Conservation (phyloP, 495 filamentous ascomycete genomes). For the Tuber brumale region DNA sequence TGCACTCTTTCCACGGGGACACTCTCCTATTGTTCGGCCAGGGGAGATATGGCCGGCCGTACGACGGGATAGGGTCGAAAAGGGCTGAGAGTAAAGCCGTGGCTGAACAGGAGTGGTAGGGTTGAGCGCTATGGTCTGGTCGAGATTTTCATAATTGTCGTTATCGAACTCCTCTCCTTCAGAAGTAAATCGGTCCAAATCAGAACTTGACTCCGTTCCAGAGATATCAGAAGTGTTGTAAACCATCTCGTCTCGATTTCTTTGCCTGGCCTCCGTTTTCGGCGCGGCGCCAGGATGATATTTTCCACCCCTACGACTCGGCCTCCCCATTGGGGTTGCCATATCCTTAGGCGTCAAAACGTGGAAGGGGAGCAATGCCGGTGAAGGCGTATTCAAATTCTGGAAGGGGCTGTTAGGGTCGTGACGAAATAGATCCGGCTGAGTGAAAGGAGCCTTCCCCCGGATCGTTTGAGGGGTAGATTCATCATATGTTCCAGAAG, state of each 20-base stretch:
- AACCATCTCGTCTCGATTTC: not conserved
- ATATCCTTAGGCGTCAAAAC: constrained; percentile 23
- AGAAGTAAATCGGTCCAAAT: constrained; percentile 19
- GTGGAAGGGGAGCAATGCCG: constrained; percentile 10
- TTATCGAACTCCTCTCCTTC: constrained; percentile 20
- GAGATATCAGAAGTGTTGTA: constrained; percentile 7
- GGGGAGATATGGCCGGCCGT: constrained; percentile 15
- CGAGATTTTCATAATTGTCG: constrained; percentile 24
- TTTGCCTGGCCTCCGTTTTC: constrained; percentile 4
- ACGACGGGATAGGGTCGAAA: constrained; percentile 19
- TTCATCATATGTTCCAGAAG: constrained; percentile 12
- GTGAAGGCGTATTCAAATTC: constrained; percentile 30
- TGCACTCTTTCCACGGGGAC: constrained; percentile 23
- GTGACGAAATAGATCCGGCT: constrained; percentile 9
- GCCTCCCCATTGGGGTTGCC: constrained; percentile 36
- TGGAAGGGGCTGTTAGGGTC: constrained; percentile 14
- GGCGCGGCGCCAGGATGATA: constrained; percentile 33
- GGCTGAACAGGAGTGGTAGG: constrained; percentile 34
- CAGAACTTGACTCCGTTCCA: constrained; percentile 29
- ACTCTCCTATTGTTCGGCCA: constrained; percentile 28
- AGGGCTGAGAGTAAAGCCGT: constrained; percentile 23
- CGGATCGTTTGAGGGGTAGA: constrained; percentile 34
- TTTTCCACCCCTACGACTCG: constrained; percentile 35
- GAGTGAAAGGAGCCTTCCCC: constrained; percentile 25
- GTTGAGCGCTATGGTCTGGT: constrained; percentile 22